phyloP scores from a whole-genome alignment of 169 alveolate genomes.

The Toxoplasma gondii region DNA sequence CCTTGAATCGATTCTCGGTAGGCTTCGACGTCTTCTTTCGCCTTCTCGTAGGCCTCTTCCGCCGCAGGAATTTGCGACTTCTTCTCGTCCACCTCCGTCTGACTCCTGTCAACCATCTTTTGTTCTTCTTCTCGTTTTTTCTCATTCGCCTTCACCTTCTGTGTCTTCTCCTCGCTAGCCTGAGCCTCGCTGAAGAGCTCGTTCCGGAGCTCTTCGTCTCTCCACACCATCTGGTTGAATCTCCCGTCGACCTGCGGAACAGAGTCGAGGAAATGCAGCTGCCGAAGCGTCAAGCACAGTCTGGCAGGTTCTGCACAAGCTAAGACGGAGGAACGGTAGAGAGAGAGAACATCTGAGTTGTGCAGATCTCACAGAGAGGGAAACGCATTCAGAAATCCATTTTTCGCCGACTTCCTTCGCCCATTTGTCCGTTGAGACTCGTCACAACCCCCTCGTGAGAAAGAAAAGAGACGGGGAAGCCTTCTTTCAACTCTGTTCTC shows the following conservation, averaged over 20 bases:
- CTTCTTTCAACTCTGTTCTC: no score
- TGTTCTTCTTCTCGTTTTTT: slow-evolving; percentile 32
- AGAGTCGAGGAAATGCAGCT: not conserved
- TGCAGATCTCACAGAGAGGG: not conserved
- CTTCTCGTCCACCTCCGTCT: not conserved
- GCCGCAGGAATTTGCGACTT: not conserved
- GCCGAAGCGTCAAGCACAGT: no score
- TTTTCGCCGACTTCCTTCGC: no score
- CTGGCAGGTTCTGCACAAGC: no score
- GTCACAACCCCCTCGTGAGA: no score
- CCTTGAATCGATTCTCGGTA: slow-evolving; percentile 43
- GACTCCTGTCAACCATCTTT: not conserved
- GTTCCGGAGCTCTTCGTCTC: slow-evolving; percentile 50
- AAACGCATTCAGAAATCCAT: no score
- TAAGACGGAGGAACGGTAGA: no score
- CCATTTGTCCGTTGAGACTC: no score
- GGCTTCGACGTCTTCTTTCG: slow-evolving; percentile 40
- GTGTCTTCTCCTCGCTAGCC: slow-evolving; percentile 21
- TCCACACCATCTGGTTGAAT: slow-evolving; percentile 22
- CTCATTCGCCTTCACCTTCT: slow-evolving; percentile 21
- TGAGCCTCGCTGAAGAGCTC: slow-evolving; percentile 46
- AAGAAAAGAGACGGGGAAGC: no score
- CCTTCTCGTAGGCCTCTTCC: slow-evolving; percentile 34
- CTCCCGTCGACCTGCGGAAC: slow-evolving; percentile 25
- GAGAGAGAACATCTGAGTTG: no score